Conservation (phyloP, 176 grass and related monocot species). For the Raddia distichophylla region DNA sequence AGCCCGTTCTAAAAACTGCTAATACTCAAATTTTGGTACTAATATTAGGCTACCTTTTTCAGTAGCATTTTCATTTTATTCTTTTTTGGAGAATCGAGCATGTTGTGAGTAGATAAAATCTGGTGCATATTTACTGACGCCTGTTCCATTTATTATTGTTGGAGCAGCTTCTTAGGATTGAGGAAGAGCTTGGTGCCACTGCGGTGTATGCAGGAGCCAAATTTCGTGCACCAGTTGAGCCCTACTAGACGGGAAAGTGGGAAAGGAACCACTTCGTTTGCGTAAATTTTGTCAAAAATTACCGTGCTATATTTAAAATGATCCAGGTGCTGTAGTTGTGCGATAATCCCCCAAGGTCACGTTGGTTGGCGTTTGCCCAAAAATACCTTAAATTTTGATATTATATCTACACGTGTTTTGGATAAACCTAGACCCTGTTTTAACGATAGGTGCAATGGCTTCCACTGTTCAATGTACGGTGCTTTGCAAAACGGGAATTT, state of each 20-base stretch:
- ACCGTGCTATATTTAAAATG: neutral
- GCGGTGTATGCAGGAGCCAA: conserved; percentile 79
- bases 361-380: neutral
- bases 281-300: conserved; percentile 29
- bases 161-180: conserved; percentile 82
- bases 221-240: conserved; percentile 71
- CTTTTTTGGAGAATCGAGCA: neutral
- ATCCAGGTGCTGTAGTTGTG: neutral
- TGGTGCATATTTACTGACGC: neutral
- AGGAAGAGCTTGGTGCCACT: conserved; percentile 77
- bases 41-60: neutral
- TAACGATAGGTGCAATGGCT: neutral
- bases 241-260: conserved; percentile 51
- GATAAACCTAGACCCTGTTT: neutral
- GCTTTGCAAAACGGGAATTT: too few relatives aligned
- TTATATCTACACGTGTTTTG: neutral
- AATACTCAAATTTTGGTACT: neutral
- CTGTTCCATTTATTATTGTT: neutral
- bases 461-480: too few relatives aligned
- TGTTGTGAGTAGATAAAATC: neutral
- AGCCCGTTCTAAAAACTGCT: neutral
- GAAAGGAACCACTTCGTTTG: neutral
- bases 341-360: conserved; percentile 26
- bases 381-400: conserved; percentile 14
- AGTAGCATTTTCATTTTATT: neutral